Evolutionary conservation across 345 rosid species (phyloP), one percentile per base, ranked within the genome.

Genomic region (Hibiscus syriacus): DNA sequence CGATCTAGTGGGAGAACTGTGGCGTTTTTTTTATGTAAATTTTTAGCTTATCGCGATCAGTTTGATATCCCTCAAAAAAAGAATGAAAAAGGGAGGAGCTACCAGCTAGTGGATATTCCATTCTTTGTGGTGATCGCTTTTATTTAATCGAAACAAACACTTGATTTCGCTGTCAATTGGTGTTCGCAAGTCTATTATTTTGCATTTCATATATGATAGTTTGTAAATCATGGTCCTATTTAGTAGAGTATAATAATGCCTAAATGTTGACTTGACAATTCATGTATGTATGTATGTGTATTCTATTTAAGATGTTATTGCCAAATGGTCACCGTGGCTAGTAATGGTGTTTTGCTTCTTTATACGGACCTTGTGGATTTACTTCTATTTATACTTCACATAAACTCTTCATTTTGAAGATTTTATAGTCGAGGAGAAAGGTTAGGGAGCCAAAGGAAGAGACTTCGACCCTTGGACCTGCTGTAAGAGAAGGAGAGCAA

Each of bases 381-480:
- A 39, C 30, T 23, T 39, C 20, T 62, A 12, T 64, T 27, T 14
- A 27, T 17, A 26, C 41, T 46, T 49, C 16, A 27, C 29, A 30
- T 30, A 5, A 48, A 66, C 55, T 19, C 17, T 19, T 30, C 11
- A 14, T n/a, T 66, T 7, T 34, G 63, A 6, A 49, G 34, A 46
- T 61, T 30, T 7, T 69, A 29, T 68, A 90, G 97, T 90, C 95
- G 64, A 86, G 57, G 80, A 85, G 78, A 72, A 88, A 81, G 80
- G 76, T 72, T 0, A 86, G 87, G 70, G 97, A 88, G 78, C 92
- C 90, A 6, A 90, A 88, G 92, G 95, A 85, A 61, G 98, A 92
- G 89, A 90, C 60, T 39, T 0, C 26, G 0, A 32, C 19, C 30
- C 70, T 45, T 45, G 49, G 49, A 6, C 49, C 49, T 14, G 19